Percentiles rank a stretch among this genome's conserved stretches.
phyloP scores from a whole-genome alignment of 805 yeast species.

The Metschnikowia dekortorum region DNA sequence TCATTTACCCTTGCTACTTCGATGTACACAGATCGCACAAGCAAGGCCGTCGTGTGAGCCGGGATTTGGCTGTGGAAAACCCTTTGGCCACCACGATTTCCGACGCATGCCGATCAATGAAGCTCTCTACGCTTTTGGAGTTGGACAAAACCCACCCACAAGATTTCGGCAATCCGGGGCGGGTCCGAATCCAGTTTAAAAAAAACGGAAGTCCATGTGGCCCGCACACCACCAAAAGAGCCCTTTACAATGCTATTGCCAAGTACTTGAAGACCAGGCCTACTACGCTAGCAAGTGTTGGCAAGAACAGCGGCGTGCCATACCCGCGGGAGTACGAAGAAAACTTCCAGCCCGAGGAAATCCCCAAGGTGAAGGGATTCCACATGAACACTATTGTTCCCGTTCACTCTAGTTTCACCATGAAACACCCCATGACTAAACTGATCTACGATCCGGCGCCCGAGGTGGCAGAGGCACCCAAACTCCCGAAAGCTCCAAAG shows the following conservation, averaged over 20 bases:
- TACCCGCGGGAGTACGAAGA: constrained; percentile 56
- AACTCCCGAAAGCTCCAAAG: constrained; percentile 43
- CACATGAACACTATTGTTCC: constrained; percentile 86
- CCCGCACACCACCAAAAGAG: constrained; percentile 51
- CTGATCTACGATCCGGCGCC: constrained; percentile 53
- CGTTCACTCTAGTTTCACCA: constrained; percentile 70
- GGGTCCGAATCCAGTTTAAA: constrained; percentile 73
- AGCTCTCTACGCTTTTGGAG: constrained; percentile 51
- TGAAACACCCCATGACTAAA: constrained; percentile 82
- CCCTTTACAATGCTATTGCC: constrained; percentile 56
- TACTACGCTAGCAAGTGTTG: constrained; percentile 59
- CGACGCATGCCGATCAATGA: constrained; percentile 58
- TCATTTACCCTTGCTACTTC: constrained; percentile 89
- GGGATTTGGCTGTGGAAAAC: constrained; percentile 68
- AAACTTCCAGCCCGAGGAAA: constrained; percentile 49
- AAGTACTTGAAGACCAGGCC: constrained; percentile 62
- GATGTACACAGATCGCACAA: constrained; percentile 69
- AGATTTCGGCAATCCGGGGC: constrained; percentile 97
- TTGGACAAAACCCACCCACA: constrained; percentile 91
- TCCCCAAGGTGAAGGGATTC: constrained; percentile 83
- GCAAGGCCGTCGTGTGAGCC: constrained; percentile 79
- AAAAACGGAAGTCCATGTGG: constrained; percentile 39
- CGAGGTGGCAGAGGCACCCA: constrained; percentile 34
- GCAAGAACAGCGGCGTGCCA: constrained; percentile 48
- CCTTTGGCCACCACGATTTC: constrained; percentile 82